Percentiles rank a stretch among this genome's conserved stretches.
Conservation (phyloP, 1,284 basidiomycete species). For the Peniophora sp. region DNA sequence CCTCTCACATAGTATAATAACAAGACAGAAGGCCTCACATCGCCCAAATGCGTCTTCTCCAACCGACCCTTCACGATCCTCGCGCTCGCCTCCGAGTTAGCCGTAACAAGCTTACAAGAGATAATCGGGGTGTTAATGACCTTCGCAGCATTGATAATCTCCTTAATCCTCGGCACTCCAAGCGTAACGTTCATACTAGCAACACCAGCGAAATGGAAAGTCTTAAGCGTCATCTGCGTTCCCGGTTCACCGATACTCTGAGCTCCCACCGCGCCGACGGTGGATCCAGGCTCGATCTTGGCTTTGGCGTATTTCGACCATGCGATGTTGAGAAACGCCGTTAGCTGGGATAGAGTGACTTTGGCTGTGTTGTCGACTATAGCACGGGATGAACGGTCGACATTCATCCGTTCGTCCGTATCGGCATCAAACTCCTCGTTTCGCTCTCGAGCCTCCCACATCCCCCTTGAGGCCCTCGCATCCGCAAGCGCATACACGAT, state of each 20-base stretch:
- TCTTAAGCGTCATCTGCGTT: slow-evolving; percentile 99
- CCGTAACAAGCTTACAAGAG: slow-evolving; percentile 87
- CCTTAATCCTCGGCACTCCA: slow-evolving; percentile 99
- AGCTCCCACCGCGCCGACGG: slow-evolving; percentile 96
- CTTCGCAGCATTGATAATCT: slow-evolving; percentile 99
- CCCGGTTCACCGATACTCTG: slow-evolving; percentile 99
- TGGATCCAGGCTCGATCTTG: slow-evolving; percentile 93
- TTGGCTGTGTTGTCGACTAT: slow-evolving; percentile 88
- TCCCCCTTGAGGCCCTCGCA: slow-evolving; percentile 69
- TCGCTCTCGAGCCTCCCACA: slow-evolving; percentile 79
- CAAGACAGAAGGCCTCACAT: too few relatives aligned
- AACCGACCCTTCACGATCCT: slow-evolving; percentile 96
- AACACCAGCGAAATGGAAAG: slow-evolving; percentile 99
- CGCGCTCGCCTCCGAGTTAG: slow-evolving; percentile 82
- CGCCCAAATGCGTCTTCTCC: slow-evolving; percentile 93
- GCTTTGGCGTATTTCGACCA: slow-evolving; percentile 91
- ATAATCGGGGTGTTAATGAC: slow-evolving; percentile 97
- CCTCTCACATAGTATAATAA: too few relatives aligned
- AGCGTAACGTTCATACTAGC: slow-evolving; percentile 99
- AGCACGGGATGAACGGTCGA: slow-evolving; percentile 48
- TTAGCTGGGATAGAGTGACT: slow-evolving; percentile 79
- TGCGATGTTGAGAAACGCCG: slow-evolving; percentile 78
- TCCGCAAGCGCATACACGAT: slow-evolving; percentile 66
- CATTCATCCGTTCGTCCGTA: slow-evolving; percentile 73
- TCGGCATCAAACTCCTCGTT: slow-evolving; percentile 74